Conservation (phyloP, 768 basidiomycete genomes). For the Lactarius hengduanensis region DNA sequence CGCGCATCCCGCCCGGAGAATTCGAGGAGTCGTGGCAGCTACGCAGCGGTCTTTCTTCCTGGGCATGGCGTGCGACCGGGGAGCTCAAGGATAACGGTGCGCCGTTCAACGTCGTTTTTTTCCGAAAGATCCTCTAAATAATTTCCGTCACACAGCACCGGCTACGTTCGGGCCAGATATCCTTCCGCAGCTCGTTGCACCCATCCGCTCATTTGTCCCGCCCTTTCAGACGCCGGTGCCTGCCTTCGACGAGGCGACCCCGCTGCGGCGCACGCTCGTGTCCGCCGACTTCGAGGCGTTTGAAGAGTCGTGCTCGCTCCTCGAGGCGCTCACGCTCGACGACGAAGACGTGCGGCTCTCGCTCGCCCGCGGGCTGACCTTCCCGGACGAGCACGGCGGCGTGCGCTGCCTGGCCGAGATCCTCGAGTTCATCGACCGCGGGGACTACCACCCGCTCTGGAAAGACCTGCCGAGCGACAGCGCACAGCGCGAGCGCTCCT, state of each 20-base stretch:
- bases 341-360: constrained; percentile 72
- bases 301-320: constrained; percentile 69
- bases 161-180: constrained; percentile 61
- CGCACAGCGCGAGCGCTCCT: constrained; percentile 62
- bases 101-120: constrained; percentile 21
- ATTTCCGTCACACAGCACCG: constrained; percentile 39
- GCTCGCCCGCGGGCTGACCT: constrained; percentile 63
- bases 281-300: constrained; percentile 69
- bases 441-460: constrained; percentile 69
- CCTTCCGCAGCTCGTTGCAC: constrained; percentile 59
- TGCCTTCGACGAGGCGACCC: constrained; percentile 41
- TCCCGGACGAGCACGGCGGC: constrained; percentile 55
- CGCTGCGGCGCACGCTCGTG: constrained; percentile 46
- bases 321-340: constrained; percentile 78
- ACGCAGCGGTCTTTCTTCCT: constrained; percentile 62
- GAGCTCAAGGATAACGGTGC: constrained; percentile 73
- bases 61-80: constrained; percentile 76
- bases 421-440: constrained; percentile 72
- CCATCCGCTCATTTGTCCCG: constrained; percentile 60
- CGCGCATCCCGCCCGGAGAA: constrained; percentile 33
- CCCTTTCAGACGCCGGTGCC: constrained; percentile 43
- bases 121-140: constrained; percentile 4
- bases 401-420: constrained; percentile 61
- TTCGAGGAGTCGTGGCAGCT: constrained; percentile 61
- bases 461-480: constrained; percentile 46